Conservation (phyloP, 345 rosid genomes). For the Crucihimalaya himalaica region DNA sequence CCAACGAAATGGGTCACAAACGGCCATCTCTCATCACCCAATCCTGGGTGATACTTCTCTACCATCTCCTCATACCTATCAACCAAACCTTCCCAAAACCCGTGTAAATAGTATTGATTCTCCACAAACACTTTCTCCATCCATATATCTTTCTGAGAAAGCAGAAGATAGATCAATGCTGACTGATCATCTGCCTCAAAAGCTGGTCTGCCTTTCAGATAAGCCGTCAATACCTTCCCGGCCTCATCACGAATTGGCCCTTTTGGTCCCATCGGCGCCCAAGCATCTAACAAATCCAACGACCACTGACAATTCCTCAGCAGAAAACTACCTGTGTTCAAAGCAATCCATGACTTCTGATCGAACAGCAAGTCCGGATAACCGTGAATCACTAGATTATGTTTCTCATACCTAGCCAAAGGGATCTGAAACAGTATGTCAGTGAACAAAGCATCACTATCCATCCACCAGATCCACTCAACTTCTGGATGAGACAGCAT, state of each 20-base stretch:
- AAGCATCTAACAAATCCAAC: conserved; percentile 88
- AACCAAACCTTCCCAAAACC: conserved; percentile 97
- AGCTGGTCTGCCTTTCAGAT: conserved; percentile 85
- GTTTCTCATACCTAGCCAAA: conserved; percentile 55
- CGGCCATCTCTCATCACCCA: conserved; percentile 99
- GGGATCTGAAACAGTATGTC: conserved; percentile 96
- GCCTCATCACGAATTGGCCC: conserved; percentile 88
- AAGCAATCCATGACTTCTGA: conserved; percentile 94
- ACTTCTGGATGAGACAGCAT: conserved; percentile 94
- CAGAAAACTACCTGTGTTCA: conserved; percentile 95
- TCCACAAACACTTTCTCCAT: conserved; percentile 88
- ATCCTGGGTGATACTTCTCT: conserved; percentile 92
- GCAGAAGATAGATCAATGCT: conserved; percentile 81
- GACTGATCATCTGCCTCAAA: conserved; percentile 98
- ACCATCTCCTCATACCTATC: conserved; percentile 96
- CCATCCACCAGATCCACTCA: conserved; percentile 99
- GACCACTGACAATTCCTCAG: conserved; percentile 97
- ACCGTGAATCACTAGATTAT: conserved; percentile 86
- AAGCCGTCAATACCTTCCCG: conserved; percentile 83
- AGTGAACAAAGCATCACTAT: conserved; percentile 97
- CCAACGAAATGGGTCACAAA: conserved; percentile 97
- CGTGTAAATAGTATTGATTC: conserved; percentile 89
- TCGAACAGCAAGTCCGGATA: conserved; percentile 86
- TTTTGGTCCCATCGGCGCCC: conserved; percentile 98
- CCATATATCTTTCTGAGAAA: conserved; percentile 84